These are phyloP conservation scores for Annona cherimola DNA, from an alignment of 164 flowering plant genomes.

Conservation along the genomic window DNA sequence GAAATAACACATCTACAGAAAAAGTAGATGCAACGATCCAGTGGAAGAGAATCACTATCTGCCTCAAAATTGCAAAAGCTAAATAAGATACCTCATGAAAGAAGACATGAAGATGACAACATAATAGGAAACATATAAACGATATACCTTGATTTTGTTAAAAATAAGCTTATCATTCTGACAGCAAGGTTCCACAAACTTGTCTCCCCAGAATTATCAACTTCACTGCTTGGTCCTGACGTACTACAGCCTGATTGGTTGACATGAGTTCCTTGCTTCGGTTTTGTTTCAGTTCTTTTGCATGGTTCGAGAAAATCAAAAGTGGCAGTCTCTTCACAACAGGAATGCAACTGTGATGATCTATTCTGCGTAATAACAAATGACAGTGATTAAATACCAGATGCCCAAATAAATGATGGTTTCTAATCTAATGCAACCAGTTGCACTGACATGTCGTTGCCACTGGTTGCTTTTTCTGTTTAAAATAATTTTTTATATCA, in stretches of 20 bases:
- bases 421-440: no score
- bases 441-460: no score
- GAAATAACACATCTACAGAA: neutral
- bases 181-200: slow-evolving; percentile 55
- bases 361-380: slow-evolving; percentile 52
- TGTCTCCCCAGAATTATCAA: slow-evolving; percentile 9
- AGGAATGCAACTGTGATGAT: slow-evolving; percentile 31
- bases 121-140: neutral
- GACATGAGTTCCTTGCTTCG: slow-evolving; percentile 12
- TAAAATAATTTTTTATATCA: no score
- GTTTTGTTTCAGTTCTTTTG: slow-evolving; percentile 23
- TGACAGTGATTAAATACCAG: neutral
- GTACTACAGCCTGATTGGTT: slow-evolving; percentile 8
- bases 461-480: no score
- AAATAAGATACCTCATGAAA: no score
- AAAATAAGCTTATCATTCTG: slow-evolving; percentile 54
- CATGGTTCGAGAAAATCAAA: slow-evolving; percentile 52
- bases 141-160: slow-evolving; percentile 50
- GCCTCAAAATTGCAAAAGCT: no score
- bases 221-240: slow-evolving; percentile 14
- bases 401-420: neutral
- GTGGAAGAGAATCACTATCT: neutral
- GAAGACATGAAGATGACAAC: neutral
- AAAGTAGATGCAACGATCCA: neutral
- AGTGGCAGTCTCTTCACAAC: slow-evolving; percentile 29